A percentile compares a stretch with the other conserved stretches of the same genome.
phyloP scores from a whole-genome alignment of 371 early-diverging fungal species.

The Mortierella sp. region DNA sequence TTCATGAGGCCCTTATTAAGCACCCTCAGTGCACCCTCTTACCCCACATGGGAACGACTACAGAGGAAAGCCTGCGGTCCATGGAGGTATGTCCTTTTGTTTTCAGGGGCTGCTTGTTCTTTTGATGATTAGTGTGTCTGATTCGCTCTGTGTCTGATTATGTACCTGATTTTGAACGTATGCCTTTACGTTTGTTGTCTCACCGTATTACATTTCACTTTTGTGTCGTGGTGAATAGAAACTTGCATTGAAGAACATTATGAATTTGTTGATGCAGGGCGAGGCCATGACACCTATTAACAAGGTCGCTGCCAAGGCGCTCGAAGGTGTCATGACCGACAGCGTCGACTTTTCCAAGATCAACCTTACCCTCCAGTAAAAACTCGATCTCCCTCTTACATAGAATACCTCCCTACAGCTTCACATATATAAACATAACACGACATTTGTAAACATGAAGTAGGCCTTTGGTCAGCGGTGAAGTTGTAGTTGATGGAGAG shows the following conservation, averaged over 20 bases:
- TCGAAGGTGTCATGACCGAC: conserved; percentile 44
- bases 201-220: background rate
- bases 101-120: background rate
- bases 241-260: conserved; percentile 45
- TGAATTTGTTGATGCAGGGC: conserved; percentile 47
- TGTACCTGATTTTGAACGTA: background rate
- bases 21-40: conserved; percentile 53
- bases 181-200: background rate
- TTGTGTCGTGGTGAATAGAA: conserved; percentile 27
- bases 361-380: conserved; percentile 41
- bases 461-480: too few species aligned
- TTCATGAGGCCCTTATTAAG: conserved; percentile 40
- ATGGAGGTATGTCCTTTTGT: conserved; percentile 41
- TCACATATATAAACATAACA: background rate
- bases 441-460: too few species aligned
- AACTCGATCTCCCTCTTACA: background rate
- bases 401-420: background rate
- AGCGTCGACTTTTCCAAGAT: conserved; percentile 55
- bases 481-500: too few species aligned
- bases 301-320: conserved; percentile 35
- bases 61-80: conserved; percentile 36
- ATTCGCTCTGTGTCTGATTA: background rate
- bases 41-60: conserved; percentile 51
- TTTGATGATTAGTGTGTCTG: background rate
- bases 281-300: conserved; percentile 41